Evolutionary conservation across 306 rosid genomes (phyloP), one percentile per base, ranked within the genome.

Genomic region (Notholithocarpus densiflorus): DNA sequence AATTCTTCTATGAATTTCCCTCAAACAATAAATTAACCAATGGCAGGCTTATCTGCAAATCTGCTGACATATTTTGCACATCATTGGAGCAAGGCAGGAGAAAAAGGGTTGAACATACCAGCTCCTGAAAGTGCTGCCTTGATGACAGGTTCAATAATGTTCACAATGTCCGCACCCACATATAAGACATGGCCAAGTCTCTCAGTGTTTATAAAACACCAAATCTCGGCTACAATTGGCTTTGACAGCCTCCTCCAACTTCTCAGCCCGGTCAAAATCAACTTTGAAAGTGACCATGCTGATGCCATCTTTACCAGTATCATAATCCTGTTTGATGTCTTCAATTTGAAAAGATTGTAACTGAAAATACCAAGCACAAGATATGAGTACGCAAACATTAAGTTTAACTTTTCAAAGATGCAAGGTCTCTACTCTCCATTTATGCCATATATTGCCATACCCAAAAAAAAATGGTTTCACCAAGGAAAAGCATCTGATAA

Each of bases 221-320:
- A 94, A 83, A 1, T 91, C 90, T 76, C 97, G 87, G 87, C 97
- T 88, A 80, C 93, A 91, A 77, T 90, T 84, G 79, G 86, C 71
- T 89, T 89, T 94, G 75, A 94, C 73, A 37, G 95, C 90, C 73
- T 89, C 98, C 88, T 94, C 97, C 89, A 91, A 83, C 81, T 89
- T 92, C 82, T 89, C 95, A 68, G 79, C 96, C 77, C 77, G 55
- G 83, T 92, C 97, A 84, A 89, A 92, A 83, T 91, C 98, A 77
- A 90, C 98, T 88, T 78, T 87, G 79, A 92, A 94, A 45, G 86
- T 88, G 68, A 94, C 91, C 97, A 91, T 87, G 56, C 92, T 82
- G 78, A 81, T 86, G 77, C 87, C 89, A 77, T 88, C 97, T 79
- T 94, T 94, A 68, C 97, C 97, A 2, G 93, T 92, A 73, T 94